Evolutionary conservation across 108 stramenopile species (phyloP).

Genomic region (Stephanodiscus minutulus): DNA sequence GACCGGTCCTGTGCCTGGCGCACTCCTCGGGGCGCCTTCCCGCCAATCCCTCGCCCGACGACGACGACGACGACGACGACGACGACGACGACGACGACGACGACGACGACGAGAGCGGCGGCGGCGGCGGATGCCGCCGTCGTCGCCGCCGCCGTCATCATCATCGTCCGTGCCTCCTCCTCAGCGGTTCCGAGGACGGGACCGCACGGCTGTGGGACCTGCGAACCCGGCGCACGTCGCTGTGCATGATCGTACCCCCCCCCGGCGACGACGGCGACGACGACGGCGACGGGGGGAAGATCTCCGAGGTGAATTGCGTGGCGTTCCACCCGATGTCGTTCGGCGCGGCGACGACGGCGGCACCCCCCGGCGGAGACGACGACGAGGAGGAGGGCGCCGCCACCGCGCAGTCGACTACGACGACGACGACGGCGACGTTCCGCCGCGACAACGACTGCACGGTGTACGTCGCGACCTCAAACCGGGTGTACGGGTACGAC

Average conservation of each 20-base stretch:
- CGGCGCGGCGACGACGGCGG: not conserved
- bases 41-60: no score
- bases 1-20: no score
- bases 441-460: not conserved
- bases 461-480: conserved; percentile 25
- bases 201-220: conserved; percentile 84
- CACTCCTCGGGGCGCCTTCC: no score
- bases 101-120: no score
- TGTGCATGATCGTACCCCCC: conserved; percentile 51
- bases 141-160: no score
- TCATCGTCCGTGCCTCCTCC: conserved; percentile 44
- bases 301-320: conserved; percentile 60
- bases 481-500: conserved; percentile 40
- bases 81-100: no score
- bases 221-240: conserved; percentile 40
- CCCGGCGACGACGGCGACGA: not conserved
- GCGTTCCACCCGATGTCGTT: conserved; percentile 60
- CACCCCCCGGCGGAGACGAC: not conserved
- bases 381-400: conserved; percentile 7
- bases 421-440: no score
- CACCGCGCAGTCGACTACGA: no score
- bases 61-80: no score
- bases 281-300: not conserved
- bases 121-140: no score
- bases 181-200: conserved; percentile 83